Percentiles rank a stretch among this genome's conserved stretches.
These are phyloP conservation scores for Tolypocladium pustulatum DNA, from an alignment of 2,329 filamentous ascomycete species.

Conservation along the genomic window DNA sequence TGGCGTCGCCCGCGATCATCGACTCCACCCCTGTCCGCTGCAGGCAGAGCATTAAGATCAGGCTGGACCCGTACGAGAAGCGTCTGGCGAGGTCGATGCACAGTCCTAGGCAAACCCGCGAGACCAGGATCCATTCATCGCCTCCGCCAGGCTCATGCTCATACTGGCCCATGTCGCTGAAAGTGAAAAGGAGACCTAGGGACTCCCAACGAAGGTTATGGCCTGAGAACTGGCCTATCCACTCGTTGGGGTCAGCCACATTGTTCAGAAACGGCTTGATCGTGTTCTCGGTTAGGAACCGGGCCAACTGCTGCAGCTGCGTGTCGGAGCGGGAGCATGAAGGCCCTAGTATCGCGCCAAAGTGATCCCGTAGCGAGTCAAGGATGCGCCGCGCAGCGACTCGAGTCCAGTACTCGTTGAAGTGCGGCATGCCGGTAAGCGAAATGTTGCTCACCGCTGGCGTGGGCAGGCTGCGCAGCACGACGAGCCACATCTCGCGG, in stretches of 20 bases:
- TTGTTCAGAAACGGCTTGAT: conserved; percentile 22
- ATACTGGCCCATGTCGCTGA: not conserved
- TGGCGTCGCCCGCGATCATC: conserved; percentile 21
- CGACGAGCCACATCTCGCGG: conserved; percentile 18
- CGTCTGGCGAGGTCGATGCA: conserved; percentile 17
- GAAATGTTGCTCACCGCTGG: conserved; percentile 10
- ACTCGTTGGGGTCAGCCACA: conserved; percentile 21
- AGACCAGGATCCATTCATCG: not conserved
- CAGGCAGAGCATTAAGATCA: conserved; percentile 18
- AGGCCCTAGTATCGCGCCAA: conserved; percentile 15
- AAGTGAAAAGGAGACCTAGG: conserved; percentile 23
- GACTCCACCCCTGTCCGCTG: conserved; percentile 19
- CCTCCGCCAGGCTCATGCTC: too few relatives aligned
- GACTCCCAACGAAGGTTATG: conserved; percentile 31
- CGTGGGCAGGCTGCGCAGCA: conserved; percentile 25
- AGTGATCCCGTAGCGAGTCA: conserved; percentile 19
- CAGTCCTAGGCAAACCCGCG: conserved; percentile 6
- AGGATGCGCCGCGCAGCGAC: conserved; percentile 17
- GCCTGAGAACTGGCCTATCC: conserved; percentile 28
- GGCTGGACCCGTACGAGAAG: conserved; percentile 14
- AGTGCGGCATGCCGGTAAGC: conserved; percentile 8
- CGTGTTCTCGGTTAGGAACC: conserved; percentile 26
- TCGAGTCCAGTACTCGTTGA: conserved; percentile 20
- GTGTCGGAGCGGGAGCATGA: conserved; percentile 9
- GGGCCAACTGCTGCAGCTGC: conserved; percentile 24